These are phyloP conservation scores for Teratosphaeria destructans DNA, from an alignment of 2,329 filamentous ascomycete species.

Conservation along the genomic window DNA sequence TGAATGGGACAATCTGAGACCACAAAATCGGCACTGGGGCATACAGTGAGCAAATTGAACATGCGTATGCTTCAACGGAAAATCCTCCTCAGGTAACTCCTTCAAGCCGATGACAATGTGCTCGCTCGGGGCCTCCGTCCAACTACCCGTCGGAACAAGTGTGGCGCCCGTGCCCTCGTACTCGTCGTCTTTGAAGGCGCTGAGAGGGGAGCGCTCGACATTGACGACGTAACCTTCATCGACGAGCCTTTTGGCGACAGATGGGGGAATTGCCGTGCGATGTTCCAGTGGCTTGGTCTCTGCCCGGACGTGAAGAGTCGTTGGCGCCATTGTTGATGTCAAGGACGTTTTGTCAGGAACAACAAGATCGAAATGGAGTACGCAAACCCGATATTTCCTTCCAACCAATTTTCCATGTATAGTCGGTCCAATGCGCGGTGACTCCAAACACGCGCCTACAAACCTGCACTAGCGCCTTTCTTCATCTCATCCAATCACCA, in stretches of 20 bases:
- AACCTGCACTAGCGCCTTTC: neutral
- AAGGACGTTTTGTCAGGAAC: neutral
- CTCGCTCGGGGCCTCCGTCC: conserved; percentile 31
- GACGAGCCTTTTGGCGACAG: conserved; percentile 31
- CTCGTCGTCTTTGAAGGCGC: conserved; percentile 30
- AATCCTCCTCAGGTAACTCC: conserved; percentile 46
- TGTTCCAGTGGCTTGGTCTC: conserved; percentile 31
- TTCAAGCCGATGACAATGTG: conserved; percentile 29
- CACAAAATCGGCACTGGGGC: neutral
- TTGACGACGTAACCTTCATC: conserved; percentile 31
- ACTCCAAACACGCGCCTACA: neutral
- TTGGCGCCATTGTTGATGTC: conserved; percentile 16
- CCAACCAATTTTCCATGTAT: neutral
- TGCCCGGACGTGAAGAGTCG: conserved; percentile 22
- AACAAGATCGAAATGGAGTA: neutral
- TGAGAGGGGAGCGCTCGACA: conserved; percentile 29
- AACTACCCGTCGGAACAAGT: conserved; percentile 31
- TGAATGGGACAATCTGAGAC: neutral
- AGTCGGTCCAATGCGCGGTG: neutral
- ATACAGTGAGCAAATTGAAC: conserved; percentile 30
- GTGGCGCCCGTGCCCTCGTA: conserved; percentile 31
- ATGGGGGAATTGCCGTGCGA: conserved; percentile 28
- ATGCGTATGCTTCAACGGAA: conserved; percentile 57
- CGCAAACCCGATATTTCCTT: neutral
- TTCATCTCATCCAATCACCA: neutral